Evolutionary conservation across 2,329 filamentous ascomycete species (phyloP).

Genomic region (Sporothrix variecibatus): DNA sequence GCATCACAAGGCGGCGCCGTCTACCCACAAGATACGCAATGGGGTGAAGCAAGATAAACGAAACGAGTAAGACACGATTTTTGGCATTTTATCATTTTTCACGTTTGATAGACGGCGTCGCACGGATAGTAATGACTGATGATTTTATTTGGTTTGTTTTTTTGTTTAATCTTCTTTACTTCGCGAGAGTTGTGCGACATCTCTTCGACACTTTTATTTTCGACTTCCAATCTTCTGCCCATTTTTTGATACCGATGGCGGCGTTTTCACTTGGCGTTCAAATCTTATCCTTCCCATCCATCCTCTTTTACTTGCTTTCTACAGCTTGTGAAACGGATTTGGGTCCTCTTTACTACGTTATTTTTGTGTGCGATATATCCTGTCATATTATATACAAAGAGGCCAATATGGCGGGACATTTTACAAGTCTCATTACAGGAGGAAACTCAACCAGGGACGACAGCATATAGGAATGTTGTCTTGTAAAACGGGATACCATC

Average conservation of each 20-base stretch:
- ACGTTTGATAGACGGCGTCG: background rate
- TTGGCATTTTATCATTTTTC: background rate
- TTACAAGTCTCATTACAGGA: background rate
- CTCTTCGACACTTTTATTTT: background rate
- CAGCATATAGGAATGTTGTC: background rate
- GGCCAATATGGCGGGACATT: background rate
- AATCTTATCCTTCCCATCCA: background rate
- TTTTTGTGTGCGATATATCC: background rate
- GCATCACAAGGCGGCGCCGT: background rate
- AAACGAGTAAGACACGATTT: background rate
- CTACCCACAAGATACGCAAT: constrained; percentile 13
- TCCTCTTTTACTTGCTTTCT: background rate
- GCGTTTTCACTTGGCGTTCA: constrained; percentile 4
- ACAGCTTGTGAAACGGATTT: background rate
- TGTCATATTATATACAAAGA: constrained; percentile 9
- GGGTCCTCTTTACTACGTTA: background rate
- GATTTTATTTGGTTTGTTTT: constrained; percentile 8
- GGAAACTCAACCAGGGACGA: too few species aligned
- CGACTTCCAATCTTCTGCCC: background rate
- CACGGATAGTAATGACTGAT: constrained; percentile 20
- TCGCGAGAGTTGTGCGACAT: background rate
- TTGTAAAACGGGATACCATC: background rate
- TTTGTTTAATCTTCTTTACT: background rate
- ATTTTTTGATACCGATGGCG: background rate
- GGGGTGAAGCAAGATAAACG: constrained; percentile 22